Conservation (phyloP, 108 stramenopile genomes). For the Asterionellopsis glacialis region DNA sequence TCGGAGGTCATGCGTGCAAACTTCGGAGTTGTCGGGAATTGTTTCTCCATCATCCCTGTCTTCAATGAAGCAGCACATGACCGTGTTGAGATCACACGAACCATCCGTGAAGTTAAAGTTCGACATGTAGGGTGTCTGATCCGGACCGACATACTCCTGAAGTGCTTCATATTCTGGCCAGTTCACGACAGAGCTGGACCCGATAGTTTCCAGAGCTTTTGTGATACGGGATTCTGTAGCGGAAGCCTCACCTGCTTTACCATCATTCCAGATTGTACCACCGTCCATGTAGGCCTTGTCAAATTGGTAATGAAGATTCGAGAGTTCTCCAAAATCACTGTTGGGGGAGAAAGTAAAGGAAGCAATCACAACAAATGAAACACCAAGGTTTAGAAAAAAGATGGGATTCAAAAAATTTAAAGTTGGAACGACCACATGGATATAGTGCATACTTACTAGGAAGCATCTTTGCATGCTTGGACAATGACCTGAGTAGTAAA, state of each 20-base stretch:
- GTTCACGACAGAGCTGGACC: neutral
- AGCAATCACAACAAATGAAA: neutral
- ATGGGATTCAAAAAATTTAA: too few relatives aligned
- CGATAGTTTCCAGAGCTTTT: neutral
- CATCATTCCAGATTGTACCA: neutral
- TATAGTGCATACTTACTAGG: too few relatives aligned
- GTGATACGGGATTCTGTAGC: neutral
- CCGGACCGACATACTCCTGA: neutral
- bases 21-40: neutral
- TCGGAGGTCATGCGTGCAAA: slow-evolving; percentile 2
- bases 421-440: too few relatives aligned
- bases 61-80: slow-evolving; percentile 7
- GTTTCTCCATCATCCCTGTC: too few relatives aligned
- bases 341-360: neutral
- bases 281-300: slow-evolving; percentile 2
- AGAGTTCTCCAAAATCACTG: neutral
- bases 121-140: neutral
- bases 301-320: neutral
- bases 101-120: slow-evolving; percentile 3
- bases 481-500: too few relatives aligned
- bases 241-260: neutral
- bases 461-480: too few relatives aligned
- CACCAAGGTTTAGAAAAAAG: too few relatives aligned
- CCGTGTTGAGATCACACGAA: slow-evolving; percentile 3
- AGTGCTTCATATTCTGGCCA: slow-evolving; percentile 2